Evolutionary conservation across 1,139 yeast species (phyloP), one percentile per base, ranked within the genome.

Genomic region (Sugiyamaella grinbergsii): DNA sequence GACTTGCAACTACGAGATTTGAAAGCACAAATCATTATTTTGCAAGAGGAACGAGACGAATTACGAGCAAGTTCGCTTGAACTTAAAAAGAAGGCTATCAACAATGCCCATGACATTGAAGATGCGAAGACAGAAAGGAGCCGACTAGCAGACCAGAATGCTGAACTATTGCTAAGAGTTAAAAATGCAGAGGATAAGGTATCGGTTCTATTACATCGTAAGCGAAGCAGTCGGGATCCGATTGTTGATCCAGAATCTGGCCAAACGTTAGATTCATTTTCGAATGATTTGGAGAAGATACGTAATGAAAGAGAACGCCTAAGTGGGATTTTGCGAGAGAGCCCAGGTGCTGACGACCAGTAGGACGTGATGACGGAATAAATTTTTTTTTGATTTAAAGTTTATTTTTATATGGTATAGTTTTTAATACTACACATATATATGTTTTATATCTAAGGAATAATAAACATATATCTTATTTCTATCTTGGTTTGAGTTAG

Each of bases 41-140:
- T 85, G 61, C 83, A 82, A 60, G 93, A 88, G 68, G 96, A 89
- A 69, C 79, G 95, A 59, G 94, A 89, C 63, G 86, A 83, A 61
- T 72, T 87, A 66, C 84, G 85, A 62, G 83, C 82, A 18, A 60
- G 56, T 42, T 56, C 66, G 8, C 54, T 60, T 42, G 64, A 60
- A 40, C 58, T 68, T 36, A 69, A 69, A 55, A 70, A 68, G 63
- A 65, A 66, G 48, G 67, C 69, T 19, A 63, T 69, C 49, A 63
- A 64, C 26, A 52, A 58, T 38, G 53, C 51, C 13, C 62, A 62
- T 36, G 70, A 66, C 42, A 45, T 65, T 41, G 58, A 58, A 26
- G 65, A 63, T 16, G 58, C 61, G 1, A 57, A 56, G 41, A 51
- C 48, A 15, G 59, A 61, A 50, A 49, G 56, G 24, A 55, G 56